Evolutionary conservation across 108 stramenopile genomes (phyloP), one percentile per base, ranked within the genome.

Genomic region (Stephanodiscus minutulus): DNA sequence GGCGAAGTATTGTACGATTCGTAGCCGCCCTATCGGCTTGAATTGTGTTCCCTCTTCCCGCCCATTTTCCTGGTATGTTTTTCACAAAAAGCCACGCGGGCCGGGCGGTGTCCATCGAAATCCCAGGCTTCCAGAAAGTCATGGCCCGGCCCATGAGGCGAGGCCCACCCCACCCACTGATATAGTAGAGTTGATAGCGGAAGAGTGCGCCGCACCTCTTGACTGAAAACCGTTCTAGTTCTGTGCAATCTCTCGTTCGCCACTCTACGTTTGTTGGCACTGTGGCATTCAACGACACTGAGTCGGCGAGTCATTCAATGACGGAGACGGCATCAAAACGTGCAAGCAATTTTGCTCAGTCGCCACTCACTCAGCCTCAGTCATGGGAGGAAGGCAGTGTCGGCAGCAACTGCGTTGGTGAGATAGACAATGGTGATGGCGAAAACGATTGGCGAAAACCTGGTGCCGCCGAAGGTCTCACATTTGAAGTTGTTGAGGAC

Each of bases 311-410:
- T 44, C 43, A 44, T 15, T 44, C 0, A 44, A 44, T 44, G 43
- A 53, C 15, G 52, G 52, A 53, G 59, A 47, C 31, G 82, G 35
- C 63, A 79, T 64, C 54, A 73, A 18, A 59, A 59, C 10, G 33
- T 1, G 35, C 36, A 36, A 8, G 46, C 59, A 17, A 37, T 60
- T 37, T 70, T 35, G 22, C 44, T 22, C 52, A 53, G 52, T 10
- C 52, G 52, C 52, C 25, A 2, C 52, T 53, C 22, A 53, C 52
- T 27, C 52, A 25, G 52, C 20, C 52, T 53, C 52, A 53, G 52
- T 7, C 52, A 53, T 53, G 20, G 20, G 52, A 53, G 22, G 52
- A 53, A 53, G 52, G 12, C 52, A 53, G 52, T 4, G 52, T 12
- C 22, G 52, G 4, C 52, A 53, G 52, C 25, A 27, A 24, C 7